Base-by-base conservation (phyloP, 768 basidiomycete genomes). In the Thelephora ganbajun region DNA sequence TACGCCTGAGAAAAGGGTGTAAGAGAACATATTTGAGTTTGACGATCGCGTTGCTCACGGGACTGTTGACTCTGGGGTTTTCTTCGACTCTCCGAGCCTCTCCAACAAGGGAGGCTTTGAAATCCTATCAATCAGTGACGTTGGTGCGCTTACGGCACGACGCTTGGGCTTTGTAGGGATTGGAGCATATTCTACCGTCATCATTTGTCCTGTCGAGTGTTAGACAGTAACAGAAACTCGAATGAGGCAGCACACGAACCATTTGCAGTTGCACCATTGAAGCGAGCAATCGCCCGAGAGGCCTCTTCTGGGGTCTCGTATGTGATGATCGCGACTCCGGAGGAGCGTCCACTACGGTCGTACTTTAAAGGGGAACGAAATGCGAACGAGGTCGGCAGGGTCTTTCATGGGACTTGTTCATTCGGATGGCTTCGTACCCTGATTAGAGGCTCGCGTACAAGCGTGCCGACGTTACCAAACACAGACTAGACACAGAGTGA, bases 261-360 rank as follows among this genome's bases (percentile, higher is more conserved):
- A 69, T 89, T 94, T 33, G 89, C 88, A 51, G 89, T 72, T 55
- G 87, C 82, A 41, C 90, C 89, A 59, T 91, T 76, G 50, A 83
- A 85, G 53, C 86, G 81, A 52, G 80, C 83, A 66, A 87, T 87
- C 47, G 90, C 91, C 50, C 74, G 71, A 35, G 79, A 77, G 33
- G 92, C 92, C 61, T 94, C 86, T 47, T 74, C 71, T 14, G 74
- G 56, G 2, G 80, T 87, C 65, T 88, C 83, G 66, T 80, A 94
- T 7, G 79, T 72, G 61, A 96, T 69, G 55, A 79, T 74, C 49
- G 84, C 92, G 55, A 78, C 72, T 50, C 92, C 92, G 16, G 76
- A 79, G 42, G 92, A 94, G 61, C 92, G 85, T 55, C 92, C 92
- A 57, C 91, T 93, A 62, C 85, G 82, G 69, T 96, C 92, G 71